Evolutionary conservation across 768 basidiomycete species (phyloP), one percentile per base, ranked within the genome.

Genomic region (Boletus subcaerulescens): DNA sequence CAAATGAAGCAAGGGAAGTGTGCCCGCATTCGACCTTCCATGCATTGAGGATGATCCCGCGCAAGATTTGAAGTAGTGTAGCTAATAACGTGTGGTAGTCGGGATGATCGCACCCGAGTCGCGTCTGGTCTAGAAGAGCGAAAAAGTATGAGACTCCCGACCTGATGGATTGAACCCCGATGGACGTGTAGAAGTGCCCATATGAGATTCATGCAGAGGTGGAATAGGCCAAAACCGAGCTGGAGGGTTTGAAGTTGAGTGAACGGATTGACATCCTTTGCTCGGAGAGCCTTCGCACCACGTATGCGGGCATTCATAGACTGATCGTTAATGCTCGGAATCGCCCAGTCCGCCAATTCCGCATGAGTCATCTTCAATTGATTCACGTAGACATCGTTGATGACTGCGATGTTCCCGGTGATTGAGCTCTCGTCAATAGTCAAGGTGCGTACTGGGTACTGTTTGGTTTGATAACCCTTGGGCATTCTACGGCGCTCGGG

Each of bases 301-400:
- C 24, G 18, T 0, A 52, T 52, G 1, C 24, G 17, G 0, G 41
- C 20, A 33, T 57, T 57, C 0, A 22, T 45, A 3, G 51, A 39
- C 11, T 57, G 51, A 10, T 53, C 31, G 2, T 53, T 45, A 8
- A 53, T 45, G 10, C 51, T 53, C 2, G 47, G 46, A 5, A 53
- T 11, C 0, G 35, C 46, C 0, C 0, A 0, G 2, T 53, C 11
- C 0, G 8, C 4, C 2, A 57, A 3, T 11, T 57, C 0, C 1
- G 13, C 36, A 3, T 33, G 36, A 1, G 17, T 40, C 47, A 57
- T 45, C 24, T 26, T 26, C 26, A 26, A 26, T 26, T 26, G 26
- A 26, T 26, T 53, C 6, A 48, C 17, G 4, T 57, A 57, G 3
- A 53, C 24, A 1, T 57, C 46, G 5, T 53, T 29, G 10, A 57